Evolutionary conservation across 768 basidiomycete genomes (phyloP), one percentile per base, ranked within the genome.

Genomic region (Filobasidium floriforme): DNA sequence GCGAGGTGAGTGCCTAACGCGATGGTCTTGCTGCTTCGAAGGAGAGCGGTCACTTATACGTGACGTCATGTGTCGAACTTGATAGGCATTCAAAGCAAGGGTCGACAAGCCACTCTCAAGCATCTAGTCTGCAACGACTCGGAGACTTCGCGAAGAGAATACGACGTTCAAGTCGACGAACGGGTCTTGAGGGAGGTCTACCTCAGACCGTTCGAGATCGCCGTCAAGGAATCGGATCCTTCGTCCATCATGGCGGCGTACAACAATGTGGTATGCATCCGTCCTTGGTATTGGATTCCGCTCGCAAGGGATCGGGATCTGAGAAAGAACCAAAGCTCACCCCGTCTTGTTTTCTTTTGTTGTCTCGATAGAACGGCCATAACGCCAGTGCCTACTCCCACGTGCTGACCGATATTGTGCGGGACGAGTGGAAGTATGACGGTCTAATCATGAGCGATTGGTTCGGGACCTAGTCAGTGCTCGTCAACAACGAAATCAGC

Each of bases 101-200:
- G 89, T 0, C 85, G 92, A 54, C 88, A 86, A 22, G 82, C 85
- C 6, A 82, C 87, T 2, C 87, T 90, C 80, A 91, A 91, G 75
- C 90, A 91, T 74, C 90, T 88, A 68, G 85, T 87, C 22, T 85
- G 84, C 26, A 91, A 90, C 72, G 89, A 91, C 80, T 89, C 89
- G 76, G 89, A 90, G 75, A 83, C 89, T 68, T 88, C 88, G 71
- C 65, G 65, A 19, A 66, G 44, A 40, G 22, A 22, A n/a, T 66
- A 66, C 37, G 59, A 66, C 28, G 57, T 44, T n/a, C 44, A 59
- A 40, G 43, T 84, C 70, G 79, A 80, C 64, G 81, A 82, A 69
- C 80, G 84, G 37, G 83, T 83, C 3, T 79, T 86, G 32, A 75
- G 85, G n/a, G 85, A 85, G 72, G 80, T 86, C 26, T 85, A 86